Evolutionary conservation across 352 stramenopile genomes (phyloP).

Genomic region (Globisporangium heterothallicum): DNA sequence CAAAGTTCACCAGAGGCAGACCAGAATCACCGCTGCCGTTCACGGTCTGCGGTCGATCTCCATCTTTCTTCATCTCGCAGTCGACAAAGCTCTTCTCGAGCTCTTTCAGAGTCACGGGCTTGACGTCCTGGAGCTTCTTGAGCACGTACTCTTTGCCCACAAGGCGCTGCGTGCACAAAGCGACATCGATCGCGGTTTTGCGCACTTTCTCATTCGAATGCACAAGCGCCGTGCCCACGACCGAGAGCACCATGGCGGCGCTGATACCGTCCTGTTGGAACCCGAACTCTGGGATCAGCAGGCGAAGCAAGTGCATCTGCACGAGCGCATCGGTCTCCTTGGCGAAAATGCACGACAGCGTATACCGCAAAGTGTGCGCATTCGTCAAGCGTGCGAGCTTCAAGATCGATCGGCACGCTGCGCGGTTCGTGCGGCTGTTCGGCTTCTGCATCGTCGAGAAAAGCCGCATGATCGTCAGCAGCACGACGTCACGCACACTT

Average conservation of each 20-base stretch:
- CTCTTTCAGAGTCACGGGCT: constrained; percentile 72
- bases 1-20: constrained; percentile 40
- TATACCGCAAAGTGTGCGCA: constrained; percentile 62
- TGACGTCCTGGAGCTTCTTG: constrained; percentile 63
- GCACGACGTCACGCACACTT: constrained; percentile 47
- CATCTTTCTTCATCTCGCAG: constrained; percentile 27
- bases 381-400: constrained; percentile 67
- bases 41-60: constrained; percentile 54
- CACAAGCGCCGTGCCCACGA: constrained; percentile 37
- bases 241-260: constrained; percentile 42
- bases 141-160: constrained; percentile 71
- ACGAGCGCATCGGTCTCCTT: constrained; percentile 64
- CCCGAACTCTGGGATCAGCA: constrained; percentile 73
- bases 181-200: constrained; percentile 71
- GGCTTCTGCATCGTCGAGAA: constrained; percentile 72
- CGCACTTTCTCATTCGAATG: constrained; percentile 71
- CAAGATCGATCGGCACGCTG: constrained; percentile 66
- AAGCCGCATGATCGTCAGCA: constrained; percentile 60
- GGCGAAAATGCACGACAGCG: constrained; percentile 66
- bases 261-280: constrained; percentile 68
- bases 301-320: constrained; percentile 77
- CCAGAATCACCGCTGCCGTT: constrained; percentile 18
- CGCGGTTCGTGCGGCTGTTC: constrained; percentile 68
- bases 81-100: constrained; percentile 83
- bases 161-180: constrained; percentile 65